Base-by-base conservation (phyloP, 108 stramenopile species). In the Parietichytrium sp. region DNA sequence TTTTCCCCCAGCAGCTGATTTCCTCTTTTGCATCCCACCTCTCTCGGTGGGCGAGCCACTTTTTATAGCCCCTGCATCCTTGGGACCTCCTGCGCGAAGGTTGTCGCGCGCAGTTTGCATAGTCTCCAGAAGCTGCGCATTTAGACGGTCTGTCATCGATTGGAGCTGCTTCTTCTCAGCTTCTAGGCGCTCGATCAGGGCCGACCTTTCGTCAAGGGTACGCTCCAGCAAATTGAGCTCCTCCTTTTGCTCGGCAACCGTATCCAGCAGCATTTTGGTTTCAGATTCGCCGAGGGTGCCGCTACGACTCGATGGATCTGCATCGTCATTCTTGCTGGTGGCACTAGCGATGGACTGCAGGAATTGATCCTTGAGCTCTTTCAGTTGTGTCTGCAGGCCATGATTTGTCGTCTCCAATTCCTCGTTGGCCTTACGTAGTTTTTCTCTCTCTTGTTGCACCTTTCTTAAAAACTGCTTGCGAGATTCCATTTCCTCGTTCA, bases 241-340 rank as follows among this genome's bases (percentile, higher is more conserved):
- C n/a, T n/a, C n/a, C n/a, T n/a, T n/a, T n/a, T n/a, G n/a, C n/a
- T n/a, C n/a, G n/a, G n/a, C n/a, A n/a, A n/a, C n/a, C n/a, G n/a
- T n/a, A n/a, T n/a, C n/a, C n/a, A n/a, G n/a, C n/a, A 72, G 61
- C 36, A 72, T 72, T 33, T 72, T 33, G 4, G 36, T 72, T 20
- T 72, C 38, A 12, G 61, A 33, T 27, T 72, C 61, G 1, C 38
- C 61, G 29, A 72, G 61, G 10, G 61, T 42, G 23, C 45, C 61
- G 0, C 38, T 42, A 10, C 36, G 42, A n/a, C 45, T 45, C 8
- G 61, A 2, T 25, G 61, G 6, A 23, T 72, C 38, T 16, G 13
- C 54, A 15, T 55, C 26, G 25, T 36, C 6, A 13, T 72, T 36
- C 42, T 54, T 12, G 54, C 25, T 8, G 26, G 54, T 26, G 23